These are phyloP conservation scores for Blastocladiella britannica DNA, from an alignment of 192 early-diverging fungal genomes.

Conservation along the genomic window DNA sequence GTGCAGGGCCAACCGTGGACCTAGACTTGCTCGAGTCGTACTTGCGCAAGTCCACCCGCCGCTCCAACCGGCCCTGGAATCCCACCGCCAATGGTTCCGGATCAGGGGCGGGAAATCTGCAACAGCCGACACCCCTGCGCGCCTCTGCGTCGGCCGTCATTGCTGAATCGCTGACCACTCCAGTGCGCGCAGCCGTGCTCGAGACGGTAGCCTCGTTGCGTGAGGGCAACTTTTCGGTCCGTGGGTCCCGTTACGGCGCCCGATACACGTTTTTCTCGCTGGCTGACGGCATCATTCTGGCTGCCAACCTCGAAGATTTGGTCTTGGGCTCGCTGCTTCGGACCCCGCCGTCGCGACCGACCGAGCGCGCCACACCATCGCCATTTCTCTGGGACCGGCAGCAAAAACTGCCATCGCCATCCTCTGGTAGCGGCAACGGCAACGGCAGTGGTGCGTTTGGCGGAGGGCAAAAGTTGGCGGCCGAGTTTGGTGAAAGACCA, in stretches of 20 bases:
- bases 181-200: not conserved
- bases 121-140: too few species aligned
- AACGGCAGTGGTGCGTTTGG: slow-evolving; percentile 11
- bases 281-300: slow-evolving; percentile 32
- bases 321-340: slow-evolving; percentile 17
- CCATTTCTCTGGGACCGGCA: not conserved
- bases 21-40: too few species aligned
- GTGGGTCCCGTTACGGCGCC: slow-evolving; percentile 12
- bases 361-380: not conserved
- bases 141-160: too few species aligned
- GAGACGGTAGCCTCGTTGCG: not conserved
- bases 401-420: too few species aligned
- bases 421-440: not conserved
- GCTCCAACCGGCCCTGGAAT: too few species aligned
- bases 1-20: too few species aligned
- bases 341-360: slow-evolving; percentile 7
- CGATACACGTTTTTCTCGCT: slow-evolving; percentile 49
- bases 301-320: slow-evolving; percentile 29
- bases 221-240: not conserved
- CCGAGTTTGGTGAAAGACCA: slow-evolving; percentile 32
- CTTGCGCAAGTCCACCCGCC: too few species aligned
- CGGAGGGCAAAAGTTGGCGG: slow-evolving; percentile 34
- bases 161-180: too few species aligned
- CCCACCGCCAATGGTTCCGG: too few species aligned
- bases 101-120: too few species aligned